Base-by-base conservation (phyloP, 1,284 basidiomycete genomes). In the Ustilago trichophora region DNA sequence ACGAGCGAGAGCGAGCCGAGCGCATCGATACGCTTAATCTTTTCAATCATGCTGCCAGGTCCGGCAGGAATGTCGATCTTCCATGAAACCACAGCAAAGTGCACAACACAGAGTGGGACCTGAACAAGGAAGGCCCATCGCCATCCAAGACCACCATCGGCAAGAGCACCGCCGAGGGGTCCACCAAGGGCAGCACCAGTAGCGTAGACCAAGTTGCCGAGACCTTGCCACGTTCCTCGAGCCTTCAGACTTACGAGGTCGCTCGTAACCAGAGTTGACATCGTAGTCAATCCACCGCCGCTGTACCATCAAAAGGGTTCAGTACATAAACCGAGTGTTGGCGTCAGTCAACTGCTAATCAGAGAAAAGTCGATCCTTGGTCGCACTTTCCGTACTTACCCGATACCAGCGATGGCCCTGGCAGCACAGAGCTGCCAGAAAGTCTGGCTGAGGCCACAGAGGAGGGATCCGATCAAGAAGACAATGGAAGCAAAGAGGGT, bases 281-380 rank as follows among this genome's bases (percentile, higher is more conserved):
- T 82, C 22, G 78, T 78, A 41, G 83, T 84, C 45, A 84, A 72
- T 11, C 84, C 84, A 27, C 84, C 83, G 16, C 84, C 83, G 12
- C 83, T 36, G 34, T 18, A 36, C 6, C 9, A 16, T 19, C 8
- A 18, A 36, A 21, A 33, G n/a, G n/a, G n/a, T n/a, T n/a, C n/a
- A n/a, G n/a, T n/a, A n/a, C n/a, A n/a, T n/a, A n/a, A n/a, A n/a
- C n/a, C n/a, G n/a, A n/a, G n/a, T n/a, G n/a, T n/a, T n/a, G n/a
- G n/a, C n/a, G n/a, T n/a, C n/a, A n/a, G n/a, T n/a, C n/a, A n/a
- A n/a, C n/a, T n/a, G n/a, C n/a, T n/a, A n/a, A n/a, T n/a, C n/a
- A n/a, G n/a, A n/a, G n/a, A n/a, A n/a, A n/a, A n/a, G n/a, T n/a
- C n/a, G n/a, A n/a, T n/a, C n/a, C n/a, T n/a, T n/a, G n/a, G n/a